phyloP scores from a whole-genome alignment of 768 basidiomycete species.

The Boletus sp. region DNA sequence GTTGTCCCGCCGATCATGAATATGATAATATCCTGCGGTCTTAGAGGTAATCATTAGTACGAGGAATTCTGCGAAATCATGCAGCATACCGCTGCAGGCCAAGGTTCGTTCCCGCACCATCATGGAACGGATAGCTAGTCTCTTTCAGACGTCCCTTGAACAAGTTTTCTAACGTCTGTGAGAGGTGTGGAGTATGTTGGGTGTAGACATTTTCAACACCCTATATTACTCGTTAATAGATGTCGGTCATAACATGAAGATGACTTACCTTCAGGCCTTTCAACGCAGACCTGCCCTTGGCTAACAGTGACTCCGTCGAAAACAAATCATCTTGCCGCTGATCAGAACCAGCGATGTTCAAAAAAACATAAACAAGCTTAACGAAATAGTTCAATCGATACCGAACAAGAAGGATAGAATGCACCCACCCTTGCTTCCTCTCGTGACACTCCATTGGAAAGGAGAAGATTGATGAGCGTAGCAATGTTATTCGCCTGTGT shows the following conservation, averaged over 20 bases:
- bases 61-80: not conserved
- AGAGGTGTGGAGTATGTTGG: conserved; percentile 91
- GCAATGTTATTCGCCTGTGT: conserved; percentile 79
- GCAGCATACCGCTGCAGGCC: conserved; percentile 61
- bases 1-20: conserved; percentile 97
- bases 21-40: conserved; percentile 93
- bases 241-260: not conserved
- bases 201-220: conserved; percentile 99
- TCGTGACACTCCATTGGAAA: conserved; percentile 71
- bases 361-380: conserved; percentile 87
- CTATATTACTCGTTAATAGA: conserved; percentile 38
- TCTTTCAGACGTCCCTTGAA: conserved; percentile 86
- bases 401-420: conserved; percentile 4
- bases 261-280: conserved; percentile 87
- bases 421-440: conserved; percentile 68
- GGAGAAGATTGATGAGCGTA: conserved; percentile 67
- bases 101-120: conserved; percentile 66
- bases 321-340: conserved; percentile 98
- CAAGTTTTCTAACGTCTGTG: conserved; percentile 87
- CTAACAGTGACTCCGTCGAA: conserved; percentile 90
- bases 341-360: conserved; percentile 93
- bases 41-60: conserved; percentile 30
- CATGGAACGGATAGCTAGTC: conserved; percentile 85
- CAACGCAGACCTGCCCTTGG: conserved; percentile 89
- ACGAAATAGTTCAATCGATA: conserved; percentile 11